Conservation (phyloP, 1,284 basidiomycete species). For the Heterobasidion irregulare region DNA sequence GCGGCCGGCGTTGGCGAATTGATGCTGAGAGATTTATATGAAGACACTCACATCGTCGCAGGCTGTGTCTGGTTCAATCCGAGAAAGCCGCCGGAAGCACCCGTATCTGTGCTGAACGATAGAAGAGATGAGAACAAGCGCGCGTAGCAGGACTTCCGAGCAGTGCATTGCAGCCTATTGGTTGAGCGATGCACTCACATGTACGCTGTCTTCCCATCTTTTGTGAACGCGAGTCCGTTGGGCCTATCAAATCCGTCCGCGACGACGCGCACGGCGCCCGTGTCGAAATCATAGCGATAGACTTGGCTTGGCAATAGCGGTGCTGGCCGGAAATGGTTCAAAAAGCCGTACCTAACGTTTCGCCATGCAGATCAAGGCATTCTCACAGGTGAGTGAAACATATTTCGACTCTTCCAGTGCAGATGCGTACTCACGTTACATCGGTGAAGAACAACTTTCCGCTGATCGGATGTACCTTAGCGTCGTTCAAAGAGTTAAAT, state of each 20-base stretch:
- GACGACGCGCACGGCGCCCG: slow-evolving; percentile 4
- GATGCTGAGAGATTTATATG: neutral
- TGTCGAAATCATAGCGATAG: slow-evolving; percentile 5
- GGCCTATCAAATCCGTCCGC: slow-evolving; percentile 5
- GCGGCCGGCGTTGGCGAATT: neutral
- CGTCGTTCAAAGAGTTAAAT: slow-evolving; percentile 78
- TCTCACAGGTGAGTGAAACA: slow-evolving; percentile 1
- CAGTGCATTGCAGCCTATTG: neutral
- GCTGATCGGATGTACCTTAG: slow-evolving; percentile 61
- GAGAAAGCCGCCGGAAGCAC: slow-evolving; percentile 34
- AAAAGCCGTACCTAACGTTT: slow-evolving; percentile 47
- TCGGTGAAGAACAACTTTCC: slow-evolving; percentile 69
- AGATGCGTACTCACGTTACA: slow-evolving; percentile 34
- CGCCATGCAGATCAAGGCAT: too few species aligned
- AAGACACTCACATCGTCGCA: slow-evolving; percentile 52
- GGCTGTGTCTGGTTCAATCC: slow-evolving; percentile 57
- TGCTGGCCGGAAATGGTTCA: slow-evolving; percentile 50
- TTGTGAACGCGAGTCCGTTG: slow-evolving; percentile 8
- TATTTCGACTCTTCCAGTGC: neutral
- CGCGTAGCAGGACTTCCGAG: neutral
- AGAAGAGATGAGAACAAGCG: neutral
- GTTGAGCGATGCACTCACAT: slow-evolving; percentile 2
- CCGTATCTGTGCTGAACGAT: slow-evolving; percentile 44
- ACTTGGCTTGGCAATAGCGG: slow-evolving; percentile 7
- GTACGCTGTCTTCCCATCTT: slow-evolving; percentile 7